Base-by-base conservation (phyloP, 2,329 filamentous ascomycete species). In the Trichoderma sp. region DNA sequence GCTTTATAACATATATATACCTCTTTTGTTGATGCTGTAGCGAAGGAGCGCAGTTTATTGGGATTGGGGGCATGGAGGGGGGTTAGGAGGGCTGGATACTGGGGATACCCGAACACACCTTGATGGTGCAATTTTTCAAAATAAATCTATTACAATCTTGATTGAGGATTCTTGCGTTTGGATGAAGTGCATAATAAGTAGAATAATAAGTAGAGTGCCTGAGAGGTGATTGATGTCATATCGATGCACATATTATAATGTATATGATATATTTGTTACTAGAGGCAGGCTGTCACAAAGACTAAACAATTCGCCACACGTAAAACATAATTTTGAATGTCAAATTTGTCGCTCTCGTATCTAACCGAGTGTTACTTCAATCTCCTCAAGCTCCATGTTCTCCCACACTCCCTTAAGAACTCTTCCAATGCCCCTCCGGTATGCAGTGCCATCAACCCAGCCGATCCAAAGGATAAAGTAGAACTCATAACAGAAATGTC, bases 1-100 rank as follows among this genome's bases (percentile, higher is more conserved):
- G 43, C n/a, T 70, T 70, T 70, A 43, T 50, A 68, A 62, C 62
- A 50, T 50, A 66, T 71, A 30, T 30, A 68, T 71, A 68, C 57
- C 64, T 68, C 39, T 36, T 28, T 9, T 68, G 63, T 62, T 63
- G 55, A 63, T 64, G 50, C 26, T 55, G 32, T 26, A 28, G 57
- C 26, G 43, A 47, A 28, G 63, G 69, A 34, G 17, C 55, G 32
- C 39, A 32, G 32, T 61, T 20, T 53, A 34, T 15, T 15, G 43
- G 36, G 30, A 30, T 30, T 15, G 62, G 12, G 34, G 15, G 7
- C 3, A 17, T 47, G 23, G 26, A 30, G 4, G 9, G 53, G 53
- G 17, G 8, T 23, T n/a, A 23, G 50, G 50, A 17, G 28, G 6
- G 3, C 34, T 50, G 30, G 62, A 67, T 23, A 55, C 8, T 32